Conservation (phyloP, 164 flowering plant genomes). For the Magnolia changhungtana region DNA sequence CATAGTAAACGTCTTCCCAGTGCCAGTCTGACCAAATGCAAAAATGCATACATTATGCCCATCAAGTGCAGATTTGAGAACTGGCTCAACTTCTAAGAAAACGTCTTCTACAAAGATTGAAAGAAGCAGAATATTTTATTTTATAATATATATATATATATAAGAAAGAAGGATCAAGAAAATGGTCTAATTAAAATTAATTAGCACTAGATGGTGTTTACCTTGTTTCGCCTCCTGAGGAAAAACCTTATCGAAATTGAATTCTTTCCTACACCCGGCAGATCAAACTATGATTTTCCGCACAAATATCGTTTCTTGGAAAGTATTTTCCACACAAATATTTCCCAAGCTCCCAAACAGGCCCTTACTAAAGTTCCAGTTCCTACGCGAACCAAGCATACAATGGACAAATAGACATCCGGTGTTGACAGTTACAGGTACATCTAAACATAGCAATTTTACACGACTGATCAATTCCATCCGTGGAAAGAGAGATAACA, state of each 20-base stretch:
- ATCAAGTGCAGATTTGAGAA: slow-evolving; percentile 79
- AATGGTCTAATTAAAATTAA: not conserved
- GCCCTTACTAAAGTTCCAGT: too few relatives aligned
- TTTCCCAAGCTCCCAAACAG: too few relatives aligned
- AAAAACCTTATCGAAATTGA: slow-evolving; percentile 65
- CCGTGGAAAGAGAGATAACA: too few relatives aligned
- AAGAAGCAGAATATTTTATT: slow-evolving; percentile 9
- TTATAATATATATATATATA: too few relatives aligned
- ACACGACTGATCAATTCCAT: too few relatives aligned
- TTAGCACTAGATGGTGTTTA: slow-evolving; percentile 16
- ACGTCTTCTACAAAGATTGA: slow-evolving; percentile 54
- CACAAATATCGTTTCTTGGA: too few relatives aligned
- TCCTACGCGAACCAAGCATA: too few relatives aligned
- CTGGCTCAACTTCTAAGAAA: slow-evolving; percentile 66
- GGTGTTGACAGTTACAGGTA: too few relatives aligned
- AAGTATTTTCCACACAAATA: too few relatives aligned
- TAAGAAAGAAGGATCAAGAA: not conserved
- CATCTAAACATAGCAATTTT: too few relatives aligned
- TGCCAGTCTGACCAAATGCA: slow-evolving; percentile 92
- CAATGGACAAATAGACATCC: too few relatives aligned
- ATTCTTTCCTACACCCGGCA: slow-evolving; percentile 51
- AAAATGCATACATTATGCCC: slow-evolving; percentile 77
- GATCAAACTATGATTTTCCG: slow-evolving; percentile 45
- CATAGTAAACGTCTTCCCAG: slow-evolving; percentile 94
- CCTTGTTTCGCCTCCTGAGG: slow-evolving; percentile 62